Percentiles rank a stretch among this genome's conserved stretches.
Conservation (phyloP, 225 moss, liverwort and hornwort genomes). For the Physcomitrellopsis africana region DNA sequence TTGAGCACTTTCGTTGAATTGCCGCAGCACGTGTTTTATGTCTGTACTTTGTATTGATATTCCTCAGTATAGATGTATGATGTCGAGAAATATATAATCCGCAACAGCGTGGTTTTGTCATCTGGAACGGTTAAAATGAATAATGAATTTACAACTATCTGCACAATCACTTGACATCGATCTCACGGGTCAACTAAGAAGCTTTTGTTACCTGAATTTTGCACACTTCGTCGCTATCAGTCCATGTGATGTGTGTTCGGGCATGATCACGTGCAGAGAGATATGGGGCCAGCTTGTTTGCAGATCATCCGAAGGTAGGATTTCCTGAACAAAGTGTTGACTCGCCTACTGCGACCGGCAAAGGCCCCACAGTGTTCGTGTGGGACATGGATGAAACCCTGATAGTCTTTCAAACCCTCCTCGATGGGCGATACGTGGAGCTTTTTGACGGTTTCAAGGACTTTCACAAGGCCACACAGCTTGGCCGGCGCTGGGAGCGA, state of each 20-base stretch:
- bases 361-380: constrained; percentile 50
- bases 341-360: constrained; percentile 18
- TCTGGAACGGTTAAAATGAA: too few species aligned
- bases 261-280: constrained; percentile 23
- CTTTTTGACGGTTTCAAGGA: constrained; percentile 59
- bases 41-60: too few species aligned
- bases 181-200: too few species aligned
- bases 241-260: constrained; percentile 2
- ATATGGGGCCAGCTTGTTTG: constrained; percentile 28
- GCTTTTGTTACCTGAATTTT: not conserved
- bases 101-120: too few species aligned
- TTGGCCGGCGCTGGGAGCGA: constrained; percentile 69
- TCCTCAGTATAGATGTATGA: too few species aligned
- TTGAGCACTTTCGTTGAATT: not conserved
- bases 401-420: constrained; percentile 64
- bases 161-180: too few species aligned
- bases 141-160: too few species aligned
- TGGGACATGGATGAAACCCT: constrained; percentile 82
- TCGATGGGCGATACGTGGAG: constrained; percentile 61
- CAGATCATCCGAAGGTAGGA: constrained; percentile 16
- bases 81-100: too few species aligned
- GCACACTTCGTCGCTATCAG: constrained; percentile 20
- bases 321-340: constrained; percentile 24
- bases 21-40: too few species aligned
- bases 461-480: constrained; percentile 34